phyloP scores from a whole-genome alignment of 2,329 filamentous ascomycete species.

The Cladosporium sp. region DNA sequence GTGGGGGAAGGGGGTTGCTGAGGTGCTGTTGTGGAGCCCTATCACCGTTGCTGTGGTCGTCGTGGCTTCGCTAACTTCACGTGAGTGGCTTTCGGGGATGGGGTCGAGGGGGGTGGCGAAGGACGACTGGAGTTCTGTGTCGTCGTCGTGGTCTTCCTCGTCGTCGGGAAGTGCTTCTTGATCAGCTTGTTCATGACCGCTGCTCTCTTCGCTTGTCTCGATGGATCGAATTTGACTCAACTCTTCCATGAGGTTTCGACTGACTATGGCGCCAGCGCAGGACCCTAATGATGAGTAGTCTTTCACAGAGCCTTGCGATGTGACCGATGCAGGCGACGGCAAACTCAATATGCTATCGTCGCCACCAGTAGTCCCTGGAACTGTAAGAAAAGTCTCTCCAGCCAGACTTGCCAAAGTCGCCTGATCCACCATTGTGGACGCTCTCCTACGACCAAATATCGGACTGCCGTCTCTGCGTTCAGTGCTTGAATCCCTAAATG shows the following conservation, averaged over 20 bases:
- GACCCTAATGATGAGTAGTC: constrained; percentile 4
- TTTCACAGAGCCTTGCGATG: background rate
- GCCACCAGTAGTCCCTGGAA: background rate
- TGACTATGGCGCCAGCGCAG: constrained; percentile 4
- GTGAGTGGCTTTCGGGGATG: constrained; percentile 9
- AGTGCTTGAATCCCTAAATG: constrained; percentile 1
- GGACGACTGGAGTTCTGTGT: constrained; percentile 4
- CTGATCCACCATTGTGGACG: constrained; percentile 11
- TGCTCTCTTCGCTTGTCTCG: constrained; percentile 1
- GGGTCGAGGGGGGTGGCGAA: constrained; percentile 2
- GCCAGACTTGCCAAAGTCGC: constrained; percentile 1
- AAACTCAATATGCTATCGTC: background rate
- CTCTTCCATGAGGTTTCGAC: constrained; percentile 34
- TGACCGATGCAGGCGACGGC: background rate
- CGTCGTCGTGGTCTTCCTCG: background rate
- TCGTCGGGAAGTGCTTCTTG: background rate
- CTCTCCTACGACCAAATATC: constrained; percentile 6
- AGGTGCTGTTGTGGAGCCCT: background rate
- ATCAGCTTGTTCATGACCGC: background rate
- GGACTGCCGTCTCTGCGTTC: background rate
- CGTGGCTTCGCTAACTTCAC: constrained; percentile 2
- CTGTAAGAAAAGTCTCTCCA: background rate
- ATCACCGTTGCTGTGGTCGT: constrained; percentile 7
- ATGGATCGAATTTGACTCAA: constrained; percentile 15
- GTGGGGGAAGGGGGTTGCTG: background rate